Base-by-base conservation (phyloP, 495 filamentous ascomycete genomes). In the Emericellopsis terricola region DNA sequence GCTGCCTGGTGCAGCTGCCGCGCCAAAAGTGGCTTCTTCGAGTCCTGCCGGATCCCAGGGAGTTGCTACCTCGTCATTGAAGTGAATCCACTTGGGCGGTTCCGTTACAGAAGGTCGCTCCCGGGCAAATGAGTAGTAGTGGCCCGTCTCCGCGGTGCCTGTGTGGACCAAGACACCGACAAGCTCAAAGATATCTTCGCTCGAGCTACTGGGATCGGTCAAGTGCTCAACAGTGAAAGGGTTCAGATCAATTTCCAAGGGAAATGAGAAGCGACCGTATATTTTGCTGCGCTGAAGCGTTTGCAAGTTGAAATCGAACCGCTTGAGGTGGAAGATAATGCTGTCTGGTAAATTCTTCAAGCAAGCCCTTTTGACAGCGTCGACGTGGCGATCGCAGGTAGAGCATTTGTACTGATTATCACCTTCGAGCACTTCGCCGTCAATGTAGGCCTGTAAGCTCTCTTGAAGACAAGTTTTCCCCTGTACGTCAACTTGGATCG, bases 391-490 rank as follows among this genome's bases (percentile, higher is more conserved):
- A 28, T 78, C 78, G 51, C 89, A 99, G 3, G 72, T 78, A 3
- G 84, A 82, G 58, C 89, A 99, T 34, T 85, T 89, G 61, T 99
- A 99, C 53, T 94, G 94, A 55, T 99, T 36, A 78, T 75, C 76
- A 45, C 89, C 89, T 67, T 91, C 84, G 86, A 96, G 89, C 29
- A 89, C 73, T 47, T 99, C 91, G 1, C 89, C 89, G 47, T 87
- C 81, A 9, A 96, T 86, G 50, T 93, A 96, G 5, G 87, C 84
- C 45, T 82, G 73, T 9, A 99, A 57, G 48, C 89, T 94, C 37
- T 96, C 85, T 39, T 80, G 64, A 1, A 99, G 68, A 20, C 57
- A 74, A 5, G 60, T 65, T 52, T 94, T 99, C 29, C 89, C 89
- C 48, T 93, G 89, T 42, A 99, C 93, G 41, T 94, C 91, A 52